phyloP scores from a whole-genome alignment of 352 stramenopile species.

The Hyaloperonospora brassicae region DNA sequence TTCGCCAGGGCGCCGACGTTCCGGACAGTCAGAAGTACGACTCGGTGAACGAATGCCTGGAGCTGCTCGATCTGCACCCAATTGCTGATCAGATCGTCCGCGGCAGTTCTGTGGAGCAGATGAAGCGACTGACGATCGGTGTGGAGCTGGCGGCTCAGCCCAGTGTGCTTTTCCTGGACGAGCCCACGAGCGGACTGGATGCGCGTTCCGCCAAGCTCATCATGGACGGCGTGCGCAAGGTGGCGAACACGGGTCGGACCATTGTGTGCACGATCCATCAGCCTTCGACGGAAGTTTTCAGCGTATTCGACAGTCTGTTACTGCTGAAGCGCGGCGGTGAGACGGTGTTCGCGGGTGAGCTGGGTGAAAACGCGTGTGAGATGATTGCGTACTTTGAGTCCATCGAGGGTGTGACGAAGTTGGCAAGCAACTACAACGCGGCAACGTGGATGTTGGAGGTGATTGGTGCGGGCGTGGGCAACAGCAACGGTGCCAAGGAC shows the following conservation, averaged over 20 bases:
- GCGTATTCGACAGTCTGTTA: constrained; percentile 19
- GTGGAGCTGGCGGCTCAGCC: constrained; percentile 20
- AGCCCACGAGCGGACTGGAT: constrained; percentile 84
- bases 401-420: constrained; percentile 30
- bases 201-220: constrained; percentile 79
- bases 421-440: constrained; percentile 71
- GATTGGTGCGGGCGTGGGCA: constrained; percentile 39
- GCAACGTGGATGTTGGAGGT: constrained; percentile 32
- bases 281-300: constrained; percentile 81
- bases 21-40: constrained; percentile 31
- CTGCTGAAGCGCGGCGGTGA: constrained; percentile 28
- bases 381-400: constrained; percentile 27
- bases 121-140: constrained; percentile 31
- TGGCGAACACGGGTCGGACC: constrained; percentile 61
- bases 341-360: constrained; percentile 43
- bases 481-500: constrained; percentile 26
- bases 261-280: constrained; percentile 92
- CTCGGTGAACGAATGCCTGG: constrained; percentile 21
- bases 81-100: constrained; percentile 33
- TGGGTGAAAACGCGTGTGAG: constrained; percentile 34
- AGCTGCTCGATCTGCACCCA: constrained; percentile 17
- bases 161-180: constrained; percentile 35
- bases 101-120: constrained; percentile 20
- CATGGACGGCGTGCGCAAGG: constrained; percentile 80
- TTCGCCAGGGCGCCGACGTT: constrained; percentile 21